Evolutionary conservation across 345 rosid species (phyloP), one percentile per base, ranked within the genome.

Genomic region (Lumnitzera littorea): DNA sequence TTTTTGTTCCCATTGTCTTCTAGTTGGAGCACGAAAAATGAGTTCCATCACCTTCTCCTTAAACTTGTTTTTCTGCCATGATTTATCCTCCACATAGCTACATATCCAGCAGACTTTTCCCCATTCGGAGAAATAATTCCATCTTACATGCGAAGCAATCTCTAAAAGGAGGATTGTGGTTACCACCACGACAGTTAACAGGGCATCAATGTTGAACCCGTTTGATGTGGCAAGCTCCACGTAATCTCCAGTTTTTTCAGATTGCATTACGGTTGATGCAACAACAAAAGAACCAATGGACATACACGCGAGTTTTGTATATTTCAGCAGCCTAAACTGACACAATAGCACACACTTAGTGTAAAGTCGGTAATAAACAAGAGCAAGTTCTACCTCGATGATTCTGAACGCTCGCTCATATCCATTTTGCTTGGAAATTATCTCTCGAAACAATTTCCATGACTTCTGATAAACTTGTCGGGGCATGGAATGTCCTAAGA

Each of bases 1-100:
- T 17, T 6, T 47, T 23, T 17, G 8, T n/a, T 58, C 55, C 70
- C 51, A 51, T 16, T 57, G 64, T 15, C 24, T 50, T 16, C 11
- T 2, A 15, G 48, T 20, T 13, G 2, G 52, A 0, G 25, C 0
- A 12, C 11, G 0, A 25, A 51, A 59, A 46, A 48, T 24, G 1
- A 2, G 12, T 15, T 2, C 25, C 8, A 58, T 58, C n/a, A 59
- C 15, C 3, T 15, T 10, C 46, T 9, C 62, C 13, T 16, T 58
- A 49, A 49, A 4, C 52, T 2, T 12, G 2, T 20, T 1, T 20
- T 2, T 8, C 23, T 36, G 20, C 61, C 61, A 46, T 13, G 24
- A n/a, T 4, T 57, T 13, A 0, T 46, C 3, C 61, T 17, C 11
- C 61, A 57, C 50, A 11, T 58, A 58, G 3, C 6, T 24, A 31